Evolutionary conservation across 352 stramenopile species (phyloP), one percentile per base, ranked within the genome.

Genomic region (Globisporangium yorkense): DNA sequence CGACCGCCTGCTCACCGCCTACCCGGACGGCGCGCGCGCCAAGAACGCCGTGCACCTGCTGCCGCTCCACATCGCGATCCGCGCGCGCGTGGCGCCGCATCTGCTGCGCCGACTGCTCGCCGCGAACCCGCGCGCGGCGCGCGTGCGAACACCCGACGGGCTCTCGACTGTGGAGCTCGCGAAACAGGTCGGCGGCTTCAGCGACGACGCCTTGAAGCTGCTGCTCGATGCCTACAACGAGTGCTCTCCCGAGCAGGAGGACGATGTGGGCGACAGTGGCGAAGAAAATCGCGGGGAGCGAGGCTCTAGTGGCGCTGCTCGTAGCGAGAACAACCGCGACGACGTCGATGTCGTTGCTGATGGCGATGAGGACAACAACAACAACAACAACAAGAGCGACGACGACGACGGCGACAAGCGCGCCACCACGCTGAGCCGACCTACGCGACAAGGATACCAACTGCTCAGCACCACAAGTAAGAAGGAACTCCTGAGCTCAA

Each of bases 21-120:
- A 84, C 57, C 84, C 84, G 16, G 73, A 82, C 20, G 78, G 78
- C 20, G 77, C 80, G 15, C 61, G 62, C 47, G 63, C 67, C 18
- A 84, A 81, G 47, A 94, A 92, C 68, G 76, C 68, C 15, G 84
- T 80, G 31, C 56, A 80, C 29, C 62, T 90, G 49, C 60, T 94
- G 48, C 84, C 84, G 43, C 57, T 94, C 33, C 84, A 94, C 57
- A 94, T 94, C 48, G 84, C 84, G 16, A 92, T 94, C 51, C 74
- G 81, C 31, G 77, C 83, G 3, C 40, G 67, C 2, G 70, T 80
- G 21, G 62, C 74, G 29, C 53, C 71, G 2, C 67, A 66, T n/a
- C 82, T 69, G 67, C 68, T 93, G 16, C 65, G 74, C 4, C 70
- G 74, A 31, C 63, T 93, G 21, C 56, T 90, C 15, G 61, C 67